A percentile compares a stretch with the other conserved stretches of the same genome.
Evolutionary conservation across 1,139 yeast species (phyloP).

Genomic region (Spencermartinsiella ligniputridi): DNA sequence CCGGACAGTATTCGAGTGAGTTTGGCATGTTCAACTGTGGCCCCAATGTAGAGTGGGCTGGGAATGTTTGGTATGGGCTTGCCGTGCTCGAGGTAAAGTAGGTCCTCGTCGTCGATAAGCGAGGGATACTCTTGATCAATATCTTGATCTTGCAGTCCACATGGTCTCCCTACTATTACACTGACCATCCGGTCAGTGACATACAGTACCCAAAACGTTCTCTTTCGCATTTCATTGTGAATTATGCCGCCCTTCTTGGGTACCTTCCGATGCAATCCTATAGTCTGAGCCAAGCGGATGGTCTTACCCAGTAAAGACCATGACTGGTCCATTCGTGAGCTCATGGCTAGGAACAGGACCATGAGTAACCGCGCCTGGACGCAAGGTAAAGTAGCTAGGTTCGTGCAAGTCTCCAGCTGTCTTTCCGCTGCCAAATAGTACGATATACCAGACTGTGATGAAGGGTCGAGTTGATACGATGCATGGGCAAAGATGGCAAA

Average conservation of each 20-base stretch:
- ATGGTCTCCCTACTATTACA: conserved; percentile 9
- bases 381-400: conserved; percentile 6
- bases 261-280: conserved; percentile 6
- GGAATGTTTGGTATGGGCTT: not conserved
- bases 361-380: conserved; percentile 8
- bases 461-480: conserved; percentile 3
- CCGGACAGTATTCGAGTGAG: conserved; percentile 8
- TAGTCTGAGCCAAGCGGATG: conserved; percentile 7
- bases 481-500: conserved; percentile 8
- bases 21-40: conserved; percentile 9
- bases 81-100: not conserved
- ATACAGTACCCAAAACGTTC: conserved; percentile 13
- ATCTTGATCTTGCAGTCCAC: conserved; percentile 9
- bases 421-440: conserved; percentile 10
- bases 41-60: not conserved
- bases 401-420: conserved; percentile 4
- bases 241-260: conserved; percentile 3
- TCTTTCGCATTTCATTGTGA: conserved; percentile 6
- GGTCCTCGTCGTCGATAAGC: conserved; percentile 9
- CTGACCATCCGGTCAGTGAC: conserved; percentile 9
- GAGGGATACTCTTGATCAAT: conserved; percentile 10
- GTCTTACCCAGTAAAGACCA: conserved; percentile 9
- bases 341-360: conserved; percentile 9
- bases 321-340: conserved; percentile 9
- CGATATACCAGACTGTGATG: conserved; percentile 6